Percentiles rank a stretch among this genome's conserved stretches.
Evolutionary conservation across 2,329 filamentous ascomycete species (phyloP).

Genomic region (Aureobasidium sp.): DNA sequence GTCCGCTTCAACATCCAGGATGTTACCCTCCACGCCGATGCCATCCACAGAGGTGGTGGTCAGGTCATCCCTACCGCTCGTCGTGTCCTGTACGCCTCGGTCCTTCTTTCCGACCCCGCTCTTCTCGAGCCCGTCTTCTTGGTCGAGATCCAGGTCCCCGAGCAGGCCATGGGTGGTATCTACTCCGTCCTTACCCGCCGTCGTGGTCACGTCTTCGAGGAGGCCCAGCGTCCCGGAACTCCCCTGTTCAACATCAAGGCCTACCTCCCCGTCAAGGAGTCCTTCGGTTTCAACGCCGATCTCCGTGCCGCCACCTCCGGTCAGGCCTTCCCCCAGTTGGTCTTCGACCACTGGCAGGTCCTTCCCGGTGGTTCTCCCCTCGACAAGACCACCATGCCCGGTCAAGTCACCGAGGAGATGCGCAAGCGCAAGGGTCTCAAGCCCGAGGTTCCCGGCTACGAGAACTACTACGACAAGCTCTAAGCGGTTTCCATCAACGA

Average conservation of each 20-base stretch:
- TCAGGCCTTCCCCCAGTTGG: slow-evolving; percentile 97
- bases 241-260: slow-evolving; percentile 99
- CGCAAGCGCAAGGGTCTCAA: slow-evolving; percentile 99
- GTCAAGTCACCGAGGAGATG: slow-evolving; percentile 77
- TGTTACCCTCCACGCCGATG: slow-evolving; percentile 98
- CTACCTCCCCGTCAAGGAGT: slow-evolving; percentile 93
- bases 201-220: slow-evolving; percentile 97
- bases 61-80: slow-evolving; percentile 97
- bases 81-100: slow-evolving; percentile 91
- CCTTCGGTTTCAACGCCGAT: slow-evolving; percentile 98
- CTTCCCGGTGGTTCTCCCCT: slow-evolving; percentile 90
- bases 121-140: slow-evolving; percentile 97
- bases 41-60: slow-evolving; percentile 98
- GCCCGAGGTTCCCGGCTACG: slow-evolving; percentile 83
- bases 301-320: slow-evolving; percentile 88
- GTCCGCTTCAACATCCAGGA: slow-evolving; percentile 99
- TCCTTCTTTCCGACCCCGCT: slow-evolving; percentile 83
- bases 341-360: slow-evolving; percentile 98
- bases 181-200: slow-evolving; percentile 97
- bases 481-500: slow-evolving; percentile 45
- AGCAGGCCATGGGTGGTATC: slow-evolving; percentile 98
- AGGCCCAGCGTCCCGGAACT: slow-evolving; percentile 97
- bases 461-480: slow-evolving; percentile 99
- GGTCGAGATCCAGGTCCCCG: slow-evolving; percentile 98
- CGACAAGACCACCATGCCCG: slow-evolving; percentile 74